phyloP scores from a whole-genome alignment of 116 monocot species.

The Posidonia oceanica region DNA sequence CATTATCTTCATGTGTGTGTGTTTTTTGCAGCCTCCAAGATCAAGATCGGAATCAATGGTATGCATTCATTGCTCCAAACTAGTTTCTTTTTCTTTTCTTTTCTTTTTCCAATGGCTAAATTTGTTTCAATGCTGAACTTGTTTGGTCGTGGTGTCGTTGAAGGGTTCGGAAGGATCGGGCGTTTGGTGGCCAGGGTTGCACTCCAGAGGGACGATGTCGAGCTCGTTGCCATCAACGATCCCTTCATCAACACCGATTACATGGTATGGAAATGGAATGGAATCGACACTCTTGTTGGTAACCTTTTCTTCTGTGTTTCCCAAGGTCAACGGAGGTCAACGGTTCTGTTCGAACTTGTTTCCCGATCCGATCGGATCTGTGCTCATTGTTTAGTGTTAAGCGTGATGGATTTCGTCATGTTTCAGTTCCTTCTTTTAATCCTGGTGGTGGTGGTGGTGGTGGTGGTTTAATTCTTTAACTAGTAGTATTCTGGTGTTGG shows the following conservation, averaged over 20 bases:
- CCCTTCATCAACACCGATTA: conserved; percentile 86
- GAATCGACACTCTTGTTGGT: no score
- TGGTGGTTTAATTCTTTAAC: not conserved
- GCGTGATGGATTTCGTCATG: no score
- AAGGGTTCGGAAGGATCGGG: conserved; percentile 68
- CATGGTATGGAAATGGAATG: conserved; percentile 37
- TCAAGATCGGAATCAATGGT: conserved; percentile 31
- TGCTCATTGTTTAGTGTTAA: no score
- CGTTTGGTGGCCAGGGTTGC: conserved; percentile 68
- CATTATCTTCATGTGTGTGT: not conserved
- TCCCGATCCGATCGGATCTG: no score
- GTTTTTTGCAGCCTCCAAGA: conserved; percentile 15
- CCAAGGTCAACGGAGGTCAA: no score
- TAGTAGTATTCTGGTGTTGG: not conserved
- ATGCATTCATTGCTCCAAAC: not conserved
- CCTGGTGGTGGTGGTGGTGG: not conserved
- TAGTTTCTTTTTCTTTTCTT: not conserved
- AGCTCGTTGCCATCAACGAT: conserved; percentile 84
- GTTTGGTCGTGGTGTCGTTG: not conserved
- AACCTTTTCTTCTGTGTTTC: not conserved
- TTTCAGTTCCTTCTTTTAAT: no score
- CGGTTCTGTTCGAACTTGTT: no score
- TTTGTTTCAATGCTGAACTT: not conserved
- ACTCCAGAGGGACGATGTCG: conserved; percentile 60
- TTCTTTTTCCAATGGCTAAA: not conserved